Base-by-base conservation (phyloP, 345 rosid genomes). In the Camelina laxa region DNA sequence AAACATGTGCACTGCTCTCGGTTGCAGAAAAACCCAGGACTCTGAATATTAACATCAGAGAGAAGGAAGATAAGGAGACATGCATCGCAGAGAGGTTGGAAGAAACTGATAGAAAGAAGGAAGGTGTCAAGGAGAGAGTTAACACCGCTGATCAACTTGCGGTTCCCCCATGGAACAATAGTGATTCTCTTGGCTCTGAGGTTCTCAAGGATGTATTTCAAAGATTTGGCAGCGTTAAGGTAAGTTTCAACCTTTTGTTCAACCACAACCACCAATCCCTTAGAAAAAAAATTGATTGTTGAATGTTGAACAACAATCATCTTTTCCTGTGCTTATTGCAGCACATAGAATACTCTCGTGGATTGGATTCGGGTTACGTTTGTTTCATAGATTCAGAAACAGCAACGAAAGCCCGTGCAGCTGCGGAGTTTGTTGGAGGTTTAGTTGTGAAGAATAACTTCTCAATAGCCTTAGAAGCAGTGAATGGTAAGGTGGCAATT, bases 201-300 rank as follows among this genome's bases (percentile, higher is more conserved):
- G 87, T 81, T 75, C 78, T 86, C 54, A 84, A 70, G 66, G 84
- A 75, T 54, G 66, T 73, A 19, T 81, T 86, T 61, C 65, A 53
- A 68, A 81, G 75, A 64, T 86, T 84, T 71, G 88, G 86, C 66
- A 69, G 51, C 69, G 75, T 86, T 27, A 75, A 84, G 85, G 90
- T 79, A 58, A 58, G 50, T 33, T 61, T 36, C 39, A 72, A 60
- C 19, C 42, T 9, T 19, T 19, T 58, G 48, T 75, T 36, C 49
- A 45, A 38, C 49, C 48, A 19, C 54, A 44, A 39, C 49, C 49
- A 20, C 64, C 67, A 3, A 38, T 53, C 44, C 44, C 67, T 7
- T 74, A 11, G 27, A 24, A 27, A 27, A 27, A 35, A 22, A 35
- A 9, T 38, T 16, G 58, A 20, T 36, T 22, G 21, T 13, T 57